Evolutionary conservation across 768 basidiomycete genomes (phyloP).

Genomic region (Suillus lakei): DNA sequence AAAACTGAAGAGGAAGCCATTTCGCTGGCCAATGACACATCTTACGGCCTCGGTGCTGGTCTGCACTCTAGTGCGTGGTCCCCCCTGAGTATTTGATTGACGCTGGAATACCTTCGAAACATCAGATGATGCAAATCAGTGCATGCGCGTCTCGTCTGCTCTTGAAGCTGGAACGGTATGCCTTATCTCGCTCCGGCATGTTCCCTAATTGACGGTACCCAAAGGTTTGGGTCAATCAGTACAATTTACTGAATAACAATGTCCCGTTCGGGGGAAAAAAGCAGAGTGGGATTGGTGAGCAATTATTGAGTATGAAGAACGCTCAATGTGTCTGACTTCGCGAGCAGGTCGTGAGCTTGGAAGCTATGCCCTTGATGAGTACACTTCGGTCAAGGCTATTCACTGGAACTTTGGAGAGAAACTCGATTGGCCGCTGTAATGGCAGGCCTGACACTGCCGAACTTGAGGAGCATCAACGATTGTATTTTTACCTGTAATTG

Average conservation of each 20-base stretch:
- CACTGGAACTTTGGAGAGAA: conserved; percentile 90
- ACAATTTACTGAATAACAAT: conserved; percentile 81
- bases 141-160: conserved; percentile 84
- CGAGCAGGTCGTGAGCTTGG: conserved; percentile 85
- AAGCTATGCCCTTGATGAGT: conserved; percentile 82
- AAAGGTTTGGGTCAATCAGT: conserved; percentile 93
- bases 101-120: conserved; percentile 8
- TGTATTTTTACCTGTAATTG: not conserved
- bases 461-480: not conserved
- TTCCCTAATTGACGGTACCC: conserved; percentile 14
- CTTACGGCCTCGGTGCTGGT: conserved; percentile 91
- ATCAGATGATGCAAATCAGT: conserved; percentile 80
- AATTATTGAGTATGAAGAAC: conserved; percentile 5
- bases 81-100: not conserved
- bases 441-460: not conserved
- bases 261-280: conserved; percentile 97
- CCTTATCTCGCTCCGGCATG: not conserved
- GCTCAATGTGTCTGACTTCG: conserved; percentile 12
- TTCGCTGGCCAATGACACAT: conserved; percentile 82
- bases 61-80: conserved; percentile 76
- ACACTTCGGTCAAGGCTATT: conserved; percentile 80
- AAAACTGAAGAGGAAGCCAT: conserved; percentile 88
- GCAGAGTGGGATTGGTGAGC: conserved; percentile 82
- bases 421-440: conserved; percentile 75
- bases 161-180: conserved; percentile 89